Evolutionary conservation across 139 green algal species (phyloP), one percentile per base, ranked within the genome.

Genomic region (Nannochloris sp.): DNA sequence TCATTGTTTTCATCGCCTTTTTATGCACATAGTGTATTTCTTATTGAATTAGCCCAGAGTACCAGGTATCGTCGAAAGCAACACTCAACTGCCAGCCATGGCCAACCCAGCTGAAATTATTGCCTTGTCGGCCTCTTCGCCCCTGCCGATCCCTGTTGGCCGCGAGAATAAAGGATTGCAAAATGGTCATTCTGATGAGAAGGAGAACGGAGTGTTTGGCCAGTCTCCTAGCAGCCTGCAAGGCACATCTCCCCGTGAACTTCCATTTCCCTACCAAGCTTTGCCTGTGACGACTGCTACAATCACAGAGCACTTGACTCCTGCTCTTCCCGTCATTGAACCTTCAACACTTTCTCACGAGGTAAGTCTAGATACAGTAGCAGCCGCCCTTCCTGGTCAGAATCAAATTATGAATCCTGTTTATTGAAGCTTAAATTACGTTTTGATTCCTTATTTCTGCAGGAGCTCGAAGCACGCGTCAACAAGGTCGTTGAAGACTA

Each of bases 181-280:
- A 51, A 51, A 51, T 51, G 42, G 42, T 19, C 42, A 51, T 19
- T 19, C 42, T 19, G 42, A 51, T 19, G 42, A 51, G 42, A 51
- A 51, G 19, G 42, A 19, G 42, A 19, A 51, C 42, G 42, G 42
- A 19, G 19, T 51, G 42, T 19, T 19, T 51, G 42, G 42, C 42
- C 42, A 27, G 42, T 51, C 42, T 19, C 42, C 42, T 19, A 19
- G 42, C 42, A 51, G 42, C 42, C n/a, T n/a, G n/a, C n/a, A n/a
- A n/a, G n/a, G n/a, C n/a, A n/a, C n/a, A n/a, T n/a, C n/a, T n/a
- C n/a, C n/a, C n/a, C n/a, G 44, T 25, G 46, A 61, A 25, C 55
- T 74, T 12, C 59, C 87, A 2, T 76, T 77, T 1, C 85, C 89
- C 8, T 96, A 96, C 69, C 89, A 96, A 68, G 88, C 89, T 0